Percentiles rank a stretch among this genome's conserved stretches.
Evolutionary conservation across 257 asterid genomes (phyloP).

Genomic region (Fraxinus cuspidata): DNA sequence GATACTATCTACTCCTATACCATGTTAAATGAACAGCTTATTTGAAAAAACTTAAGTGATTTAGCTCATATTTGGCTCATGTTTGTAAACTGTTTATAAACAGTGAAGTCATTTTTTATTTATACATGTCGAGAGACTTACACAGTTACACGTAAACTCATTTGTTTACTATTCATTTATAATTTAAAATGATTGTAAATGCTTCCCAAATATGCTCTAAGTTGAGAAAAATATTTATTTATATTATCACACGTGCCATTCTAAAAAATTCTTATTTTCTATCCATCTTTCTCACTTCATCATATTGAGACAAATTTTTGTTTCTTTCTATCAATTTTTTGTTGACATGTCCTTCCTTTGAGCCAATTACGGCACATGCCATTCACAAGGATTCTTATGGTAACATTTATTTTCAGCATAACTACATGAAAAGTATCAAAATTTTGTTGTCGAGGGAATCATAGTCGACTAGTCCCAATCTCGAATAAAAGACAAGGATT

Average conservation of each 20-base stretch:
- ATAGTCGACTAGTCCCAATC: neutral
- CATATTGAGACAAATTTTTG: constrained; percentile 24
- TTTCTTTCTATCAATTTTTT: neutral
- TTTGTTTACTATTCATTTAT: too few relatives aligned
- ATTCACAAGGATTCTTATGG: neutral
- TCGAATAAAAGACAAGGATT: neutral
- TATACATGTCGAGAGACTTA: too few relatives aligned
- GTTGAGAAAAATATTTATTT: too few relatives aligned
- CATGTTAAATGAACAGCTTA: too few relatives aligned
- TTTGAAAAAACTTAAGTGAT: too few relatives aligned
- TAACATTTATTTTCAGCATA: neutral
- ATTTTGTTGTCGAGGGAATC: neutral
- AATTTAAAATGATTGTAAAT: too few relatives aligned
- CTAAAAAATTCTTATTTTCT: constrained; percentile 33
- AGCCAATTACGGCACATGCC: constrained; percentile 5
- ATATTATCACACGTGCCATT: constrained; percentile 19
- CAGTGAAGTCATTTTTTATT: too few relatives aligned
- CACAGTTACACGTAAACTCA: too few relatives aligned
- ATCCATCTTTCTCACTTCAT: constrained; percentile 41
- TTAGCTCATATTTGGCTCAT: too few relatives aligned
- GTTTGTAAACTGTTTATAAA: too few relatives aligned
- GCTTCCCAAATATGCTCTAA: too few relatives aligned
- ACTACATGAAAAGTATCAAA: neutral
- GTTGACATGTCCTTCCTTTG: neutral
- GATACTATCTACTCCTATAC: too few relatives aligned